Evolutionary conservation across 2,329 filamentous ascomycete genomes (phyloP).

Genomic region (Juglanconis oblonga): DNA sequence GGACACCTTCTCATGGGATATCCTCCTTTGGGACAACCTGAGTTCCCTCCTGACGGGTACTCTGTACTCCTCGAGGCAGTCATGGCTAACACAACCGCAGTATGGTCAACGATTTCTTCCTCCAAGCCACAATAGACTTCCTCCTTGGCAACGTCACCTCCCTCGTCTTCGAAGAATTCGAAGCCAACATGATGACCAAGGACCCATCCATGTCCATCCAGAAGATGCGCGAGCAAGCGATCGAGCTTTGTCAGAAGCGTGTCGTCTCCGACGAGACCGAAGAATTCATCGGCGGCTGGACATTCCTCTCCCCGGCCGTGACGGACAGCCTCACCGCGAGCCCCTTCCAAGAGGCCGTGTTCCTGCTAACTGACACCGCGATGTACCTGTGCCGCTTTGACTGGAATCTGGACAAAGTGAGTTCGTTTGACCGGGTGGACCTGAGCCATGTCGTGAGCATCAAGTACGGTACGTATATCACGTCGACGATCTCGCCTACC

Average conservation of each 20-base stretch:
- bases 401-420: slow-evolving; percentile 93
- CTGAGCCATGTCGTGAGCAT: slow-evolving; percentile 71
- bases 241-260: slow-evolving; percentile 83
- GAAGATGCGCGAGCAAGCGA: slow-evolving; percentile 81
- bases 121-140: slow-evolving; percentile 92
- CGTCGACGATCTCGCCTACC: slow-evolving; percentile 74
- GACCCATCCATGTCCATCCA: slow-evolving; percentile 87
- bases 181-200: slow-evolving; percentile 86
- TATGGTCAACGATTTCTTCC: slow-evolving; percentile 97
- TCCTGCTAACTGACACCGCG: slow-evolving; percentile 80
- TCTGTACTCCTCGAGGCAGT: slow-evolving; percentile 16
- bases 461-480: slow-evolving; percentile 83
- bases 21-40: too few relatives aligned
- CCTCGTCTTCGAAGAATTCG: slow-evolving; percentile 89
- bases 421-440: slow-evolving; percentile 83
- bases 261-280: slow-evolving; percentile 82
- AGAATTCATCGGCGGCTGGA: slow-evolving; percentile 87
- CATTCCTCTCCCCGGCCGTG: slow-evolving; percentile 71
- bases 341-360: slow-evolving; percentile 83
- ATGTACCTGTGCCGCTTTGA: slow-evolving; percentile 90
- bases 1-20: background rate
- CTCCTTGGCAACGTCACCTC: slow-evolving; percentile 84
- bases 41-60: background rate
- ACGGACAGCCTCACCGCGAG: slow-evolving; percentile 67
- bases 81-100: slow-evolving; percentile 46